Conservation (phyloP, 2,329 filamentous ascomycete species). For the Penicillium rolfsii region DNA sequence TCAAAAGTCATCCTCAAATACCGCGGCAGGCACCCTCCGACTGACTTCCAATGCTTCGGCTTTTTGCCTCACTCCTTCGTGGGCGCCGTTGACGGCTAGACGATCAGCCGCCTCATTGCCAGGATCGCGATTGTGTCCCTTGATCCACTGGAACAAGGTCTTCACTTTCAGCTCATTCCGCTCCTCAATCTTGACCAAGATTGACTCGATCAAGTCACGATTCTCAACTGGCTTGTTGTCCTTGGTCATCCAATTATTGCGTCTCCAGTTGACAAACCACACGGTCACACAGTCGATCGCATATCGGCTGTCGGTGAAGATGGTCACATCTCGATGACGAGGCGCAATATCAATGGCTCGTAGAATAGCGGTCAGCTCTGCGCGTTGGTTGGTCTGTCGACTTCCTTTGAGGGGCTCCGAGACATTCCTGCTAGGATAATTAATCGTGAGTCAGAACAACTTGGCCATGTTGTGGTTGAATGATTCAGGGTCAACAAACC, state of each 20-base stretch:
- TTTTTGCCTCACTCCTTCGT: constrained; percentile 39
- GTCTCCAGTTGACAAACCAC: constrained; percentile 80
- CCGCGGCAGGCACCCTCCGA: constrained; percentile 32
- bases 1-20: constrained; percentile 33
- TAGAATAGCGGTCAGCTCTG: constrained; percentile 87
- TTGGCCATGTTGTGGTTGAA: background rate
- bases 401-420: constrained; percentile 75
- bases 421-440: constrained; percentile 60
- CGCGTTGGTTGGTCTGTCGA: constrained; percentile 89
- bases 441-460: constrained; percentile 30
- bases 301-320: constrained; percentile 89
- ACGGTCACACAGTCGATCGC: constrained; percentile 84
- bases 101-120: constrained; percentile 82
- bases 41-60: constrained; percentile 30
- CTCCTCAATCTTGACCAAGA: constrained; percentile 72
- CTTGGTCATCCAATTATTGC: constrained; percentile 76
- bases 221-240: constrained; percentile 77
- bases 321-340: constrained; percentile 68
- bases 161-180: constrained; percentile 61
- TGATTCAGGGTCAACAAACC: constrained; percentile 46
- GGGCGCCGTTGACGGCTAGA: constrained; percentile 71
- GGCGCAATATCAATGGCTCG: constrained; percentile 79
- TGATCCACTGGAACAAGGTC: constrained; percentile 84
- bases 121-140: constrained; percentile 72
- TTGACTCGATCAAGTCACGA: constrained; percentile 75